Evolutionary conservation across 306 rosid genomes (phyloP), one percentile per base, ranked within the genome.

Genomic region (Benincasa hispida): DNA sequence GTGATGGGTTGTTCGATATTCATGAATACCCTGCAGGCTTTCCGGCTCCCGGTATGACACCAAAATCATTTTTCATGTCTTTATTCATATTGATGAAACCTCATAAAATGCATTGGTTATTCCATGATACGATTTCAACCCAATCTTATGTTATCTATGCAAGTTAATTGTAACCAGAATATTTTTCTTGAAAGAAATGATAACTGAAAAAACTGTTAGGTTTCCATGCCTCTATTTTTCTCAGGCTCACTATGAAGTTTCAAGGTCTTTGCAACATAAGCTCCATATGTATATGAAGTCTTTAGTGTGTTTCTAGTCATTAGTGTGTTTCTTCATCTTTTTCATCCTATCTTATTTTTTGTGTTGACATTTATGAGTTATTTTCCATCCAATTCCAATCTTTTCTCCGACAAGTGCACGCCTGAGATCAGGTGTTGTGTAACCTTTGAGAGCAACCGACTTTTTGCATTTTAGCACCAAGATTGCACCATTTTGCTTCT

Each of bases 11-110:
- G 21, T 78, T 85, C 67, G 88, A 87, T 76, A 81, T 89, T 66
- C 83, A 80, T 66, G 92, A 88, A 59, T 85, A 86, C 72, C 98
- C 96, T 5, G 80, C 80, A 77, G 92, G 93, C 79, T 93, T 93
- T 83, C 98, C 97, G 22, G 83, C 18, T 76, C 85, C 97, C 77
- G 90, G 97, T 91, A 75, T 7, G 77, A 32, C 15, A 19, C 6
- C 59, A 34, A 56, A 19, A 48, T 47, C 47, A 21, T 60, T 60
- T 4, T 30, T n/a, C n/a, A 18, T 19, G 30, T 54, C 30, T 32
- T 21, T 25, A 35, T 74, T 32, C 39, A 22, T 50, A 74, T 53
- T 47, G 42, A 4, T 28, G 9, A 72, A 47, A 47, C 28, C 12
- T 48, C 30, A 27, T 37, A 18, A 19, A 74, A 18, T 17, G 19